These are phyloP conservation scores for Aspergillus oerlinghausenensis DNA, from an alignment of 2,329 filamentous ascomycete genomes.

Conservation along the genomic window DNA sequence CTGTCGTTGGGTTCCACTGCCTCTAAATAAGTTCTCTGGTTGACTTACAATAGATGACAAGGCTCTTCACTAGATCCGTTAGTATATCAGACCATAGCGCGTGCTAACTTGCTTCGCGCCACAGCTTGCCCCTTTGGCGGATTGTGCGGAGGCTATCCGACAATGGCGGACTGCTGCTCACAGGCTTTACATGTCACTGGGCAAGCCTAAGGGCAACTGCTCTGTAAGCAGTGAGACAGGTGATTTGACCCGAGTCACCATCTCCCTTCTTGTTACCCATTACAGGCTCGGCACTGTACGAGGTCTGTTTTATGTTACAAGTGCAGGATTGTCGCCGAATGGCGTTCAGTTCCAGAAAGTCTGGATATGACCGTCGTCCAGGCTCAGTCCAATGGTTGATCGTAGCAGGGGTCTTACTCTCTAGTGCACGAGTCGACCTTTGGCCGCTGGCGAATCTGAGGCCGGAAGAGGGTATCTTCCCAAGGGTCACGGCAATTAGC, in stretches of 20 bases:
- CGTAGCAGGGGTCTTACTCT: constrained; percentile 35
- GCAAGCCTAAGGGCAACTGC: background rate
- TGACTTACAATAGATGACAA: constrained; percentile 8
- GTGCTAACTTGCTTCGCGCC: background rate
- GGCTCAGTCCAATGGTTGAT: constrained; percentile 37
- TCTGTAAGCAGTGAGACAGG: constrained; percentile 2
- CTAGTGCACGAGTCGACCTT: constrained; percentile 23
- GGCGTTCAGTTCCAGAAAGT: constrained; percentile 29
- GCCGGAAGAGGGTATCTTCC: constrained; percentile 20
- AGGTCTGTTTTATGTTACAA: constrained; percentile 15
- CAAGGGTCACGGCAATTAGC: constrained; percentile 20
- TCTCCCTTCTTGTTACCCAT: background rate
- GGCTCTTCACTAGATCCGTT: background rate
- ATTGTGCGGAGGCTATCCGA: background rate
- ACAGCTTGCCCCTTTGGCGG: background rate
- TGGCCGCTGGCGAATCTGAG: constrained; percentile 27
- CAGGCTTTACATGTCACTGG: background rate
- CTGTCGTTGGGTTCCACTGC: constrained; percentile 4
- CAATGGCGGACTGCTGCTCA: background rate
- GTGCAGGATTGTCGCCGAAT: constrained; percentile 9
- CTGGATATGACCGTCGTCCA: constrained; percentile 28
- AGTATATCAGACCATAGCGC: background rate
- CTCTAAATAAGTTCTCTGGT: constrained; percentile 5
- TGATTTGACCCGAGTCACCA: background rate
- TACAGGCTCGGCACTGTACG: background rate